Conservation (phyloP, 2,329 filamentous ascomycete species). For the Thelonectria olida region DNA sequence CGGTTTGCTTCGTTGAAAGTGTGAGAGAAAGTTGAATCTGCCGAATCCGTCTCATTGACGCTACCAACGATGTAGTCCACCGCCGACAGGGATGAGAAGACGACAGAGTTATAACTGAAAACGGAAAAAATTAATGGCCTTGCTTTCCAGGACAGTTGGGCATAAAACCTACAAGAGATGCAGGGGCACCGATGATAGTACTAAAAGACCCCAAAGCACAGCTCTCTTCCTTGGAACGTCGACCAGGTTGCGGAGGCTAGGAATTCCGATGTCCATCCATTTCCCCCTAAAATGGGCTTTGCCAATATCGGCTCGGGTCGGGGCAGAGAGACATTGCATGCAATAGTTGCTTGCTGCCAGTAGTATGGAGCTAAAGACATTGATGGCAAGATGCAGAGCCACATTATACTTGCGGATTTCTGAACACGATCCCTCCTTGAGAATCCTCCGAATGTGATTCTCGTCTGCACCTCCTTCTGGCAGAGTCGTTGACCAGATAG, state of each 20-base stretch:
- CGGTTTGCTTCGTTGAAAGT: neutral
- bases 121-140: too few species aligned
- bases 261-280: conserved; percentile 32
- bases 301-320: conserved; percentile 44
- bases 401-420: conserved; percentile 5
- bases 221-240: neutral
- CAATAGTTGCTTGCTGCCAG: conserved; percentile 44
- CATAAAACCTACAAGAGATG: conserved; percentile 9
- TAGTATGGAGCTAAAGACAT: conserved; percentile 16
- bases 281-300: conserved; percentile 8
- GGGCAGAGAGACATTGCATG: conserved; percentile 46
- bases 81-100: conserved; percentile 9
- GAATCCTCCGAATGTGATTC: neutral
- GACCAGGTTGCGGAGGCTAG: conserved; percentile 22
- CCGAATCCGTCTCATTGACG: neutral
- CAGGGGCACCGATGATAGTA: conserved; percentile 3
- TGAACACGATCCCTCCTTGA: conserved; percentile 8
- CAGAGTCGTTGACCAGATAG: conserved; percentile 5
- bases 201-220: conserved; percentile 5
- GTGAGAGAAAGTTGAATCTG: neutral
- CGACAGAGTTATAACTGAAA: conserved; percentile 15
- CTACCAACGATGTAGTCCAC: conserved; percentile 5
- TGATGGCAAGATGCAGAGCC: conserved; percentile 18
- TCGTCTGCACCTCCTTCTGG: neutral
- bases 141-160: too few species aligned